phyloP scores from a whole-genome alignment of 139 green algal species.

The Limnomonas spitsbergensis region DNA sequence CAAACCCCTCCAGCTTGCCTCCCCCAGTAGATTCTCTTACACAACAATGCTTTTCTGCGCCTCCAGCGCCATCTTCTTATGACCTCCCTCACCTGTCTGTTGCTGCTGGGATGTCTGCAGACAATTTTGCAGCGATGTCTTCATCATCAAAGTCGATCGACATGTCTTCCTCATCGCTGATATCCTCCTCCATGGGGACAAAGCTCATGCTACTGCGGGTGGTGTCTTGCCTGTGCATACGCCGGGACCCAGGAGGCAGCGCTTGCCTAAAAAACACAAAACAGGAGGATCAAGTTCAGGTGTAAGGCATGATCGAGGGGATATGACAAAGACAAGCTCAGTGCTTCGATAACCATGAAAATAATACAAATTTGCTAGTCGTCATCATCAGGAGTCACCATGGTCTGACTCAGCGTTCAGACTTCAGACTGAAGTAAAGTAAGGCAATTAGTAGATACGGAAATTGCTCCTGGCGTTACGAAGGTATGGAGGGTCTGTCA shows the following conservation, averaged over 20 bases:
- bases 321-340: not conserved
- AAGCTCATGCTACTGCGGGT: not conserved
- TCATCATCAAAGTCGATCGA: slow-evolving; percentile 5
- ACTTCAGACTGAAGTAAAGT: too few species aligned
- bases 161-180: not conserved
- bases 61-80: not conserved
- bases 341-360: not conserved
- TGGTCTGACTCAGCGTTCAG: too few species aligned
- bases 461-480: too few species aligned
- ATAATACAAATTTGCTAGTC: not conserved
- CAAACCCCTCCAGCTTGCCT: too few species aligned
- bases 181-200: not conserved
- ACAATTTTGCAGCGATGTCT: not conserved
- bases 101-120: not conserved
- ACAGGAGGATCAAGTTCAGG: too few species aligned
- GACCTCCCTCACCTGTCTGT: not conserved
- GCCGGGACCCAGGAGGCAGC: not conserved
- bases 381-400: not conserved
- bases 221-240: not conserved
- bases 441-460: too few species aligned
- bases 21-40: too few species aligned
- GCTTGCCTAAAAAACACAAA: not conserved
- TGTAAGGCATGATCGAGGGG: not conserved
- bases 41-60: not conserved
- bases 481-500: too few species aligned